These are phyloP conservation scores for Mesembryanthemum crystallinum DNA, from an alignment of 148 eudicot species.

Conservation along the genomic window DNA sequence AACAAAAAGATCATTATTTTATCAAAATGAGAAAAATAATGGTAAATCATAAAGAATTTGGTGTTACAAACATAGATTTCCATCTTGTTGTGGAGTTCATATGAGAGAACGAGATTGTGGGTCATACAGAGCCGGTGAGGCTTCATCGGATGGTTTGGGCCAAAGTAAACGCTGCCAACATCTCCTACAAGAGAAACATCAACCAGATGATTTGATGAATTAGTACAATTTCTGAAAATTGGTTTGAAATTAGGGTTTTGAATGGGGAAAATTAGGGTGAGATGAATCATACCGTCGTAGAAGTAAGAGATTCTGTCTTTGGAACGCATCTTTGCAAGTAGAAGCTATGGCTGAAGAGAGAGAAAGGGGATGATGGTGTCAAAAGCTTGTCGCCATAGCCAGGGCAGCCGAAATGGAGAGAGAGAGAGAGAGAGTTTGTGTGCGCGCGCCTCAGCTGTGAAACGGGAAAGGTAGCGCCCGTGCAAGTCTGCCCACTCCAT, in stretches of 20 bases:
- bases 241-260: conserved; percentile 27
- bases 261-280: background rate
- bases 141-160: conserved; percentile 98
- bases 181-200: conserved; percentile 57
- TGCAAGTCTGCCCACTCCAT: too few species aligned
- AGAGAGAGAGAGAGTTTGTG: too few species aligned
- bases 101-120: conserved; percentile 86
- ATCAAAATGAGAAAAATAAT: conserved; percentile 6
- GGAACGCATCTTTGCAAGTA: conserved; percentile 57
- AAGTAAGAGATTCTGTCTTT: conserved; percentile 90
- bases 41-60: background rate
- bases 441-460: too few species aligned
- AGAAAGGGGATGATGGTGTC: background rate
- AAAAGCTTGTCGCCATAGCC: conserved; percentile 12
- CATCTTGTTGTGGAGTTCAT: conserved; percentile 88
- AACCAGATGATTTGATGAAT: background rate
- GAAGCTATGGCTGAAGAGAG: background rate
- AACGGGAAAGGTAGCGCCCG: too few species aligned
- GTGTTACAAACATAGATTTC: conserved; percentile 76
- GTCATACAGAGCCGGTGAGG: conserved; percentile 98
- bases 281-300: conserved; percentile 63
- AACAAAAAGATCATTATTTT: background rate
- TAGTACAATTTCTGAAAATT: background rate
- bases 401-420: background rate
- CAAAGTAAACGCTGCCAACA: conserved; percentile 90